Evolutionary conservation across 2,329 filamentous ascomycete species (phyloP).

Genomic region (Paraphaeosphaeria sporulosa): DNA sequence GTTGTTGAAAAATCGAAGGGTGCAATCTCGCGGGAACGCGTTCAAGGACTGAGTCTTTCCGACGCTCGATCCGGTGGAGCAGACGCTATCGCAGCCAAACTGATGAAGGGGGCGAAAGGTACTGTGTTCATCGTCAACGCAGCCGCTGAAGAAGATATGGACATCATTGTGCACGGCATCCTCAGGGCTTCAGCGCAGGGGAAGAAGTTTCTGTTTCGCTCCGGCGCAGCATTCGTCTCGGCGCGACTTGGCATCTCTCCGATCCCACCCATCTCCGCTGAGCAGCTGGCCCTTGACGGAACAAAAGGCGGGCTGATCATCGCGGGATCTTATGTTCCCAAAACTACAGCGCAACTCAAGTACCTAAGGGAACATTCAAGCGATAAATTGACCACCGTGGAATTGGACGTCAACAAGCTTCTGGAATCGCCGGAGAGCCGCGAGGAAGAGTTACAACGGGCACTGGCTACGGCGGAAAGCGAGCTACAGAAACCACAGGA

Average conservation of each 20-base stretch:
- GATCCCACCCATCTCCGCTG: constrained; percentile 60
- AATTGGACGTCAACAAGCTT: constrained; percentile 59
- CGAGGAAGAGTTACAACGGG: constrained; percentile 45
- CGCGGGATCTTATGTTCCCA: constrained; percentile 66
- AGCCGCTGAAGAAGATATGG: constrained; percentile 62
- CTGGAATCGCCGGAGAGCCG: constrained; percentile 50
- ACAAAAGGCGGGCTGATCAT: constrained; percentile 61
- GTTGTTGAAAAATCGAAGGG: constrained; percentile 63
- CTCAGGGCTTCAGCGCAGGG: constrained; percentile 50
- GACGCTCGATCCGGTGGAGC: constrained; percentile 59
- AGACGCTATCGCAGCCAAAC: constrained; percentile 50
- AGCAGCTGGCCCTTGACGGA: constrained; percentile 51
- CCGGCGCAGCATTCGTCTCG: constrained; percentile 58
- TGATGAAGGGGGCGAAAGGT: constrained; percentile 49
- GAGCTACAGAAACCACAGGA: constrained; percentile 57
- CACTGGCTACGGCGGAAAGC: constrained; percentile 37
- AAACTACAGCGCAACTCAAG: constrained; percentile 64
- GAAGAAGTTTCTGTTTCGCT: constrained; percentile 56
- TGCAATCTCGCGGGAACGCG: constrained; percentile 46
- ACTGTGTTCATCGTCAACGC: constrained; percentile 62
- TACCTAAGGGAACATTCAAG: constrained; percentile 51
- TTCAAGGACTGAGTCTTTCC: constrained; percentile 47
- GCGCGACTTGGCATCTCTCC: constrained; percentile 61
- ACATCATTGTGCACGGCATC: constrained; percentile 61
- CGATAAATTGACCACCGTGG: constrained; percentile 54